These are phyloP conservation scores for Candida pseudoglaebosa DNA, from an alignment of 805 yeast genomes.

Conservation along the genomic window DNA sequence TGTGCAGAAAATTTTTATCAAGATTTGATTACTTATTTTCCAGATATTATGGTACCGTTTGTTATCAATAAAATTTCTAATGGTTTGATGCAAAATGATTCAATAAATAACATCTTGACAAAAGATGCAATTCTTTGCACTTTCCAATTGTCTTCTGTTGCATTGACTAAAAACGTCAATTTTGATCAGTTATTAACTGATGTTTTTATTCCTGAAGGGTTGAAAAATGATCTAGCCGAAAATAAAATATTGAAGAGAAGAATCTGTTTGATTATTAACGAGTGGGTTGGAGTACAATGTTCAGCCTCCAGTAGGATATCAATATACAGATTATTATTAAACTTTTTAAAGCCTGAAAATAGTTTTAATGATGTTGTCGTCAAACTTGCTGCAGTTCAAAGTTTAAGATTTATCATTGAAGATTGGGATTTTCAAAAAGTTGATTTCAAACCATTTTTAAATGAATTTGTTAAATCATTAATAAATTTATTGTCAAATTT, in stretches of 20 bases:
- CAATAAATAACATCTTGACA: conserved; percentile 51
- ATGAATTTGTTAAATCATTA: conserved; percentile 46
- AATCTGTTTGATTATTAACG: conserved; percentile 68
- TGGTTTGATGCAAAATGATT: conserved; percentile 25
- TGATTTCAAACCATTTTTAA: conserved; percentile 63
- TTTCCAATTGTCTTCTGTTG: conserved; percentile 72
- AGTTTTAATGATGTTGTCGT: conserved; percentile 73
- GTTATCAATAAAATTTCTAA: conserved; percentile 57
- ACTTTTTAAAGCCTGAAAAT: conserved; percentile 44
- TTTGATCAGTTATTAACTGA: conserved; percentile 60
- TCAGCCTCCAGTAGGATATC: conserved; percentile 52
- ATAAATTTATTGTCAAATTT: conserved; percentile 49
- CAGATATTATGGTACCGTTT: conserved; percentile 48
- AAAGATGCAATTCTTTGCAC: conserved; percentile 79
- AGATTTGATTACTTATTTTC: conserved; percentile 64
- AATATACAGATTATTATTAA: conserved; percentile 55
- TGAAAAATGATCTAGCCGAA: conserved; percentile 42
- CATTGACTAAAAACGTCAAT: conserved; percentile 61
- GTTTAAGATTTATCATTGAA: conserved; percentile 65
- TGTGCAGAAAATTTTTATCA: conserved; percentile 85
- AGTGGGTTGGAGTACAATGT: conserved; percentile 74
- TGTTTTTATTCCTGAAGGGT: conserved; percentile 65
- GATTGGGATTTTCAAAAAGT: conserved; percentile 82
- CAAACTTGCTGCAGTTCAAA: conserved; percentile 65
- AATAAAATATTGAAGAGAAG: conserved; percentile 69